Conservation (phyloP, 2,329 filamentous ascomycete genomes). For the Colletotrichum lini region DNA sequence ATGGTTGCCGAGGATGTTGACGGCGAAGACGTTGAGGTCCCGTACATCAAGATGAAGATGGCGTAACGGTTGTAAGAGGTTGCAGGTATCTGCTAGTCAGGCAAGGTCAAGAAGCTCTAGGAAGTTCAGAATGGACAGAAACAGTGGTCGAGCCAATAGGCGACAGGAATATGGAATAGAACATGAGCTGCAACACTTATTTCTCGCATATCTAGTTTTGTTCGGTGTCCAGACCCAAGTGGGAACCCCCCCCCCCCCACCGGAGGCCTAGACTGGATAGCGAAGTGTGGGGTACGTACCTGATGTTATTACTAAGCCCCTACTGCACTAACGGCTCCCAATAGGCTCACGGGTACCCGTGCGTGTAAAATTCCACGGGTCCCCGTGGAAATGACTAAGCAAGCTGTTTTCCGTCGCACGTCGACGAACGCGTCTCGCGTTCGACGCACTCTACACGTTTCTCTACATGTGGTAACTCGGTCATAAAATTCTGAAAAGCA, state of each 20-base stretch:
- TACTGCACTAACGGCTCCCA: slow-evolving; percentile 3
- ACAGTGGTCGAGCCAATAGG: slow-evolving; percentile 1
- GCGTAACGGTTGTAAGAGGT: slow-evolving; percentile 47
- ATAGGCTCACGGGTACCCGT: too few relatives aligned
- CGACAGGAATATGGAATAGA: slow-evolving; percentile 18
- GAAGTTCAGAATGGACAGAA: slow-evolving; percentile 5
- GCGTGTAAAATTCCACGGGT: too few relatives aligned
- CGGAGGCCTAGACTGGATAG: neutral
- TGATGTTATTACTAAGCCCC: slow-evolving; percentile 18
- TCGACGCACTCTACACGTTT: too few relatives aligned
- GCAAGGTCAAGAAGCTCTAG: slow-evolving; percentile 5
- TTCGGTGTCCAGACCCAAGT: neutral
- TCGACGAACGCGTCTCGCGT: too few relatives aligned
- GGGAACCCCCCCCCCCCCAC: too few relatives aligned
- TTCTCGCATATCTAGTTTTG: too few relatives aligned
- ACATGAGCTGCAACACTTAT: neutral
- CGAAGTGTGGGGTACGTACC: neutral
- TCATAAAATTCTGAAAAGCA: too few relatives aligned
- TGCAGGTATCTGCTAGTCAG: neutral
- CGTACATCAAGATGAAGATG: slow-evolving; percentile 93
- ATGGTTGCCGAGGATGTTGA: slow-evolving; percentile 90
- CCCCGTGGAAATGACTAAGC: too few relatives aligned
- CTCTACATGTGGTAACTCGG: too few relatives aligned
- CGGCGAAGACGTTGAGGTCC: slow-evolving; percentile 96
- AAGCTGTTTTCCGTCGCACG: too few relatives aligned